Evolutionary conservation across 345 rosid genomes (phyloP), one percentile per base, ranked within the genome.

Genomic region (Dovyalis caffra): DNA sequence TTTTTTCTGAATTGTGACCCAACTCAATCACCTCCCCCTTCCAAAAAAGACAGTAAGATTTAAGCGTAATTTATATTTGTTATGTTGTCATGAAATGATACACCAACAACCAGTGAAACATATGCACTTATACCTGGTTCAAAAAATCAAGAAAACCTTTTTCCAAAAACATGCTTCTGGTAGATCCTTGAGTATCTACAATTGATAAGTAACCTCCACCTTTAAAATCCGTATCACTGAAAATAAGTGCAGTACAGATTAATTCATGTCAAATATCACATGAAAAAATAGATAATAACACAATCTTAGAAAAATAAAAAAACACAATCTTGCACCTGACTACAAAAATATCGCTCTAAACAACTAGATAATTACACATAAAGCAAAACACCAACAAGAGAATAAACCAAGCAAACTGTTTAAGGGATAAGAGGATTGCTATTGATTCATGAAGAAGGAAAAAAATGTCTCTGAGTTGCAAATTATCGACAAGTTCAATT

Each of bases 81-180:
- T 10, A 11, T 43, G 5, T 43, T 40, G 18, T 43, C 47, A 43
- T 43, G 47, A 43, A 11, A 11, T 43, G 47, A 43, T 43, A 26
- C 4, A 21, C 21, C 63, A 23, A 47, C 26, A n/a, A 23, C 2
- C 33, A 51, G 26, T 34, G 34, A 35, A 26, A 33, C 21, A 1
- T 31, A 6, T 26, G 25, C 65, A 71, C 14, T 43, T 4, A 28
- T 87, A 95, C 99, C 99, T 89, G 83, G 77, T 82, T 80, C 77
- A 95, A 74, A 83, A 83, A 92, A 79, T 89, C 87, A 26, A 90
- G 82, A 81, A 92, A 92, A 31, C 97, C 97, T 72, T 85, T 87
- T 79, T 91, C 88, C 92, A 91, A 82, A 73, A 80, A 84, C 45
- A 33, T 71, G 69, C 84, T 84, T 69, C 51, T 73, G 21, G 77